These are phyloP conservation scores for Yamadazyma triangularis DNA, from an alignment of 1,139 yeast species.

Conservation along the genomic window DNA sequence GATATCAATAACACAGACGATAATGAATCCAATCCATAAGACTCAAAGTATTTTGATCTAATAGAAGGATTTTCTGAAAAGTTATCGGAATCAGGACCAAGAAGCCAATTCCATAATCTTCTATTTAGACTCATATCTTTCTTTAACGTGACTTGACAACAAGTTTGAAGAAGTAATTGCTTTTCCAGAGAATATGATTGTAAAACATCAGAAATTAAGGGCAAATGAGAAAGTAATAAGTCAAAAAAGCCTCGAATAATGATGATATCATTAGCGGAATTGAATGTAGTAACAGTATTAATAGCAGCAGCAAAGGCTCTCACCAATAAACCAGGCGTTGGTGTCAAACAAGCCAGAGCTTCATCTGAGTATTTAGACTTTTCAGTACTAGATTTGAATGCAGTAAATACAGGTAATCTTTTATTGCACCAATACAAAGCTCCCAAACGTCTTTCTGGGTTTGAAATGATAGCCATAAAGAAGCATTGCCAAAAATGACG, in stretches of 20 bases:
- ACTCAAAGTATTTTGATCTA: slow-evolving; percentile 48
- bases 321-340: slow-evolving; percentile 75
- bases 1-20: slow-evolving; percentile 49
- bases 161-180: slow-evolving; percentile 54
- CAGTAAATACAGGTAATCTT: slow-evolving; percentile 52
- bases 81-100: slow-evolving; percentile 58
- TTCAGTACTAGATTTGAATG: slow-evolving; percentile 15
- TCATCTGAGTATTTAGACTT: slow-evolving; percentile 38
- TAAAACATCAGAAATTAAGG: slow-evolving; percentile 58
- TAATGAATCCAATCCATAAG: slow-evolving; percentile 50
- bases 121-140: slow-evolving; percentile 93
- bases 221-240: slow-evolving; percentile 61
- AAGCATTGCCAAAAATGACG: slow-evolving; percentile 82
- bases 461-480: slow-evolving; percentile 69
- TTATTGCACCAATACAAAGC: slow-evolving; percentile 74
- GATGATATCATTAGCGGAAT: slow-evolving; percentile 48
- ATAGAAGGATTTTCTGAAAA: slow-evolving; percentile 10
- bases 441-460: slow-evolving; percentile 77
- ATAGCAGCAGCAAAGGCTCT: slow-evolving; percentile 73
- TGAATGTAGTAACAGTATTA: slow-evolving; percentile 39
- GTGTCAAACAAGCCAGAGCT: slow-evolving; percentile 57
- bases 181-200: slow-evolving; percentile 52
- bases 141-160: slow-evolving; percentile 64
- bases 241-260: slow-evolving; percentile 92
- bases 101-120: slow-evolving; percentile 86